Evolutionary conservation across 2,329 filamentous ascomycete genomes (phyloP).

Genomic region (Diatrype stigma): DNA sequence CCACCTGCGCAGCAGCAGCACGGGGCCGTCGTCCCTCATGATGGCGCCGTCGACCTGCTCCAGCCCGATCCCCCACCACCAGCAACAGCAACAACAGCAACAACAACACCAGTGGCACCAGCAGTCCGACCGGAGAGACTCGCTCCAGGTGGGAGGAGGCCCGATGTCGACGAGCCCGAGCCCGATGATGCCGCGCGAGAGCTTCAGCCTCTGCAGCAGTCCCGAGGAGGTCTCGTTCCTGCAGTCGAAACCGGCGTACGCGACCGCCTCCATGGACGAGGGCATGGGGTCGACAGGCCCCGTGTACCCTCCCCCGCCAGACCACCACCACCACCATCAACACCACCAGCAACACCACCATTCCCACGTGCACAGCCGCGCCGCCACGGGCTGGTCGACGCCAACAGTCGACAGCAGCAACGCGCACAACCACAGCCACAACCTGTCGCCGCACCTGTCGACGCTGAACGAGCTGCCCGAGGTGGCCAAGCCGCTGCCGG

Average conservation of each 20-base stretch:
- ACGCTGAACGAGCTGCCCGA: conserved; percentile 12
- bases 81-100: conserved; percentile 23
- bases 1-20: conserved; percentile 26
- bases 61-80: conserved; percentile 17
- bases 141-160: conserved; percentile 17
- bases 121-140: conserved; percentile 17
- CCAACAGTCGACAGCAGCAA: conserved; percentile 16
- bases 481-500: conserved; percentile 22
- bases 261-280: conserved; percentile 14
- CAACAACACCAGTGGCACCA: conserved; percentile 26
- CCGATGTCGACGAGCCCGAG: conserved; percentile 6
- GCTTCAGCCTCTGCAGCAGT: conserved; percentile 22
- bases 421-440: conserved; percentile 18
- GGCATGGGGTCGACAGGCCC: conserved; percentile 16
- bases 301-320: conserved; percentile 24
- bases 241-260: conserved; percentile 23
- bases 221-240: conserved; percentile 23
- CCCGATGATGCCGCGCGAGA: conserved; percentile 5
- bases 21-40: conserved; percentile 18
- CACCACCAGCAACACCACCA: no score
- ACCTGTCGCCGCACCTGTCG: conserved; percentile 3
- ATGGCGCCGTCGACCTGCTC: conserved; percentile 19
- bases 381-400: conserved; percentile 20
- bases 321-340: conserved; percentile 15
- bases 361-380: no score